These are phyloP conservation scores for Dalechampia spathulata DNA, from an alignment of 441 rosid species.

Conservation along the genomic window DNA sequence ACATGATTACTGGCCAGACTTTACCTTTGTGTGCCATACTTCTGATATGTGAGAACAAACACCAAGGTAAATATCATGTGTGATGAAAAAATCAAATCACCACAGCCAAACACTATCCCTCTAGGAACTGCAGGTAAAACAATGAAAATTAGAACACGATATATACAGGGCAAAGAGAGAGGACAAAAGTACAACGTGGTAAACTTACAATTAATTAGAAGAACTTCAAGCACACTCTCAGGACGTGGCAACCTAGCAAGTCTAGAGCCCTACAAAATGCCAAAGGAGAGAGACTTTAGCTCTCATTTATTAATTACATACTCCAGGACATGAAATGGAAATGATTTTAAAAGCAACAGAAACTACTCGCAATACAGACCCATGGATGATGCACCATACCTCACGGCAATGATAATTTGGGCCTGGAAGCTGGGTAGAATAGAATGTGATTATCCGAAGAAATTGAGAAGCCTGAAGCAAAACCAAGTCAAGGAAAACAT, in stretches of 20 bases:
- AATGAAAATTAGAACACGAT: constrained; percentile 21
- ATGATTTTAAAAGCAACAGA: no score
- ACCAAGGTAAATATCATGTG: constrained; percentile 98
- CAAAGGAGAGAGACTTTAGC: constrained; percentile 2
- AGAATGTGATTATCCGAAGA: constrained; percentile 87
- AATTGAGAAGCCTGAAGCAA: constrained; percentile 67
- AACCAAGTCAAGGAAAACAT: constrained; percentile 11
- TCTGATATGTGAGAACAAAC: constrained; percentile 90
- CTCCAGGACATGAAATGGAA: no score
- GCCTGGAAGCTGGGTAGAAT: constrained; percentile 98
- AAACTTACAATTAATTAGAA: constrained; percentile 69
- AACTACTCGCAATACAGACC: no score
- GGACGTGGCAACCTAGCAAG: constrained; percentile 88
- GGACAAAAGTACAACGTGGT: neutral
- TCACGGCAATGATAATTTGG: constrained; percentile 98
- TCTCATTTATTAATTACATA: no score
- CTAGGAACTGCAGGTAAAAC: constrained; percentile 68
- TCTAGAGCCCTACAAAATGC: constrained; percentile 65
- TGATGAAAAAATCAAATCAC: constrained; percentile 97
- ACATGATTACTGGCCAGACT: no score
- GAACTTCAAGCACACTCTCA: constrained; percentile 55
- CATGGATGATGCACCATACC: constrained; percentile 51
- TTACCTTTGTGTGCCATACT: constrained; percentile 88
- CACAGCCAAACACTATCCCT: constrained; percentile 87
- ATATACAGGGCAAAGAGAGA: constrained; percentile 11